A percentile compares a stretch with the other conserved stretches of the same genome.
Conservation (phyloP, 163 green algal species). For the Scenedesmus sp. region DNA sequence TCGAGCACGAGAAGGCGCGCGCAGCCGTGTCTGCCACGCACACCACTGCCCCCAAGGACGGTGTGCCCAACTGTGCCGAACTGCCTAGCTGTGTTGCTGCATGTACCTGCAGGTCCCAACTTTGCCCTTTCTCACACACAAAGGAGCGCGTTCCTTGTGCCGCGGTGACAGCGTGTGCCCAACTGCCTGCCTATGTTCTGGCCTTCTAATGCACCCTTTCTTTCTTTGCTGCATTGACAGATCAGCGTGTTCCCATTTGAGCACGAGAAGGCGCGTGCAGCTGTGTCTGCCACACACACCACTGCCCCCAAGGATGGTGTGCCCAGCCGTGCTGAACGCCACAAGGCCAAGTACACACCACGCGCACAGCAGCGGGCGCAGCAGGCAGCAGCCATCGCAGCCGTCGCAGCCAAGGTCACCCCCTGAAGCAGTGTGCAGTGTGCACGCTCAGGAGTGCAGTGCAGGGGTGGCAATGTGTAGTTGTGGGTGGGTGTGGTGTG, state of each 20-base stretch:
- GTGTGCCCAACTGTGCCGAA: conserved; percentile 57
- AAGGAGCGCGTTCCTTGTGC: too few relatives aligned
- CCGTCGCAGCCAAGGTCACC: conserved; percentile 28
- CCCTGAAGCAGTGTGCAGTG: neutral
- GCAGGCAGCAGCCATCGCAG: conserved; percentile 37
- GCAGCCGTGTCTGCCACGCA: conserved; percentile 60
- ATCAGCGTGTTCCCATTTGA: conserved; percentile 68
- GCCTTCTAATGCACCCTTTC: too few relatives aligned
- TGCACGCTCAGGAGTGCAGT: neutral
- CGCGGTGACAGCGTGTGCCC: too few relatives aligned
- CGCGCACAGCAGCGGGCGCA: conserved; percentile 35
- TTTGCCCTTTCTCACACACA: too few relatives aligned
- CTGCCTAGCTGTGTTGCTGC: neutral
- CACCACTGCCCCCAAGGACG: conserved; percentile 68
- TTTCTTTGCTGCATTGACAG: neutral
- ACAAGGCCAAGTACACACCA: conserved; percentile 55
- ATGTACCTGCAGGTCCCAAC: too few relatives aligned
- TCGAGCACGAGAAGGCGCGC: conserved; percentile 64
- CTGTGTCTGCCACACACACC: conserved; percentile 62
- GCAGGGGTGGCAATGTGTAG: too few relatives aligned
- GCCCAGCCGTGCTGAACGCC: conserved; percentile 60
- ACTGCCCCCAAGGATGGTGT: conserved; percentile 65
- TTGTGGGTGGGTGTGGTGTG: neutral
- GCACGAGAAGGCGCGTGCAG: conserved; percentile 62
- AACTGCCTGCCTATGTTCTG: too few relatives aligned